phyloP scores from a whole-genome alignment of 78 protist genomes.

The Speleostelium caveatum region DNA sequence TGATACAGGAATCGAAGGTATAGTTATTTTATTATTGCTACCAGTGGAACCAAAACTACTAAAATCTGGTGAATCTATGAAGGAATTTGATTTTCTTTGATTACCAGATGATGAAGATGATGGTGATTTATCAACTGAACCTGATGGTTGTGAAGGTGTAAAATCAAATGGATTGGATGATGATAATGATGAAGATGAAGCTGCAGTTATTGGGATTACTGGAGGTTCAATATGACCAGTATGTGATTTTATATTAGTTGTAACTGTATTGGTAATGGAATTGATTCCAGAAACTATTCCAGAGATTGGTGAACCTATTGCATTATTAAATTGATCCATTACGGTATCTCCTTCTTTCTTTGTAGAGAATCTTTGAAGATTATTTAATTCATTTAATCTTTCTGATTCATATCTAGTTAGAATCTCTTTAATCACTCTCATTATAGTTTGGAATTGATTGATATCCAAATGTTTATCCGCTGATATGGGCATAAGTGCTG shows the following conservation, averaged over 20 bases:
- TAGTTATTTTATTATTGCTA: neutral
- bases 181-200: neutral
- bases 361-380: constrained; percentile 26
- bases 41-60: neutral
- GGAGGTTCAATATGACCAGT: neutral
- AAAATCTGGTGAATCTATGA: constrained; percentile 39
- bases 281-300: neutral
- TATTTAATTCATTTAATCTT: constrained; percentile 38
- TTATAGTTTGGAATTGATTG: constrained; percentile 53
- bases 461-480: constrained; percentile 61
- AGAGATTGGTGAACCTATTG: constrained; percentile 1
- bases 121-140: neutral
- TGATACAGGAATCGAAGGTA: neutral
- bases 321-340: constrained; percentile 9
- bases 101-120: neutral
- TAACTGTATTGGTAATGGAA: neutral
- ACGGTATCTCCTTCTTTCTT: neutral
- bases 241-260: no score
- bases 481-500: constrained; percentile 54
- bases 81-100: neutral
- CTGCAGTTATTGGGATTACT: neutral
- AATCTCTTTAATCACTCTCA: constrained; percentile 64
- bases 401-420: constrained; percentile 47
- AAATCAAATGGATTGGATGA: no score
- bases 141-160: neutral